phyloP scores from a whole-genome alignment of 495 filamentous ascomycete species.

The Staphylotrichum longicolle region DNA sequence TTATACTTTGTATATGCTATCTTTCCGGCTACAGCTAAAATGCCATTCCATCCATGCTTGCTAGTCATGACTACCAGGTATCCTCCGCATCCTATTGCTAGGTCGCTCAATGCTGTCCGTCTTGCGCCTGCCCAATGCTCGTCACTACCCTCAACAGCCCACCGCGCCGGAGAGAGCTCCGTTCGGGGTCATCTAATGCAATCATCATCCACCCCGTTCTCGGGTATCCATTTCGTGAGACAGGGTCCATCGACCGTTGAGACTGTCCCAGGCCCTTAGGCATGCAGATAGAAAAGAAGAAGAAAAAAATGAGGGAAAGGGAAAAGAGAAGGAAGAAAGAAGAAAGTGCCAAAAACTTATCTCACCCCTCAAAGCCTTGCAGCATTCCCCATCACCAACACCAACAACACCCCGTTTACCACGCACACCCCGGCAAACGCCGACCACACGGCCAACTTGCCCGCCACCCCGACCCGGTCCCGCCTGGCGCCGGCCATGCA shows the following conservation, averaged over 20 bases:
- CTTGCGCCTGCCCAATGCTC: neutral
- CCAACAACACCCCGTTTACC: conserved; percentile 51
- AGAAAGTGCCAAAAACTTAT: too few species aligned
- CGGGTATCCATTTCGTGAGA: neutral
- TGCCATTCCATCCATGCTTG: too few species aligned
- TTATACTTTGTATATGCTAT: too few species aligned
- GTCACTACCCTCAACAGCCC: neutral
- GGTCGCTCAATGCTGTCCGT: neutral
- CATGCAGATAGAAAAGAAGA: neutral
- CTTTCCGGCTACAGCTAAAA: neutral
- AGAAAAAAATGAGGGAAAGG: neutral
- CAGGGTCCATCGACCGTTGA: neutral
- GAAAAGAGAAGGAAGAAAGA: neutral
- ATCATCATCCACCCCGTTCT: neutral
- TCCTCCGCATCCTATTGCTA: conserved; percentile 4
- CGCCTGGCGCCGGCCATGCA: conserved; percentile 37
- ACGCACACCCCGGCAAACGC: conserved; percentile 49
- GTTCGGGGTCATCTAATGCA: neutral
- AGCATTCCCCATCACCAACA: conserved; percentile 44
- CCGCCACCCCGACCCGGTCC: conserved; percentile 32
- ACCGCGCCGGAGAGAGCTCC: neutral
- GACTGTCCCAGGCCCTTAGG: neutral
- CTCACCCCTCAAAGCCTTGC: conserved; percentile 27
- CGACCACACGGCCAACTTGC: conserved; percentile 43
- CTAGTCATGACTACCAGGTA: neutral